Conservation (phyloP, 305 asterid species). For the Solanum hybrid region DNA sequence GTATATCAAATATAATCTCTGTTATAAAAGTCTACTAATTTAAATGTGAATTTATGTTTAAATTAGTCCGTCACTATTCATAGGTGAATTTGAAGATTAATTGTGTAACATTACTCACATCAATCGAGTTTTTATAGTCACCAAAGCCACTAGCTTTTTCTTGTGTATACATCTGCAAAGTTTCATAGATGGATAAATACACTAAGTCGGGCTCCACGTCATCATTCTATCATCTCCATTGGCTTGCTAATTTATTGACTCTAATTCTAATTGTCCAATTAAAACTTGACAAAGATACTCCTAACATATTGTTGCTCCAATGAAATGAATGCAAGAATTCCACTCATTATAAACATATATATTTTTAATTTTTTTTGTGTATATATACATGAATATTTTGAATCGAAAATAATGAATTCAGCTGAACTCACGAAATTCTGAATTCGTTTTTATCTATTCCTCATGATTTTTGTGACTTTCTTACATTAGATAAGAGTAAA, state of each 20-base stretch:
- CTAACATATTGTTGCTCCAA: background rate
- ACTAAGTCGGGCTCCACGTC: background rate
- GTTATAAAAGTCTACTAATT: background rate
- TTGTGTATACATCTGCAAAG: background rate
- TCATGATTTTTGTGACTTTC: background rate
- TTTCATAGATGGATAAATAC: background rate
- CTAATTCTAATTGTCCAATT: accelerated
- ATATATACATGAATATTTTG: background rate
- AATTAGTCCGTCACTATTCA: background rate
- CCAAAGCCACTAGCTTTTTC: background rate
- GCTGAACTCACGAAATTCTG: background rate
- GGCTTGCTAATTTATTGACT: background rate
- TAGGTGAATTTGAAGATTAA: background rate
- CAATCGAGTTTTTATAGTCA: background rate
- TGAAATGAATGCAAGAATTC: background rate
- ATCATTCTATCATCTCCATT: background rate
- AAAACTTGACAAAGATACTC: background rate
- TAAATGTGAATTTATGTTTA: background rate
- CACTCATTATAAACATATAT: background rate
- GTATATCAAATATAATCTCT: background rate
- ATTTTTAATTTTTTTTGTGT: background rate
- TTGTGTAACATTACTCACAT: background rate
- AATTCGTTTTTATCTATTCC: background rate
- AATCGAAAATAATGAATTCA: background rate
- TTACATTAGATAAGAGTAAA: background rate